These are phyloP conservation scores for Lachnellula willkommii DNA, from an alignment of 2,329 filamentous ascomycete genomes.

Conservation along the genomic window DNA sequence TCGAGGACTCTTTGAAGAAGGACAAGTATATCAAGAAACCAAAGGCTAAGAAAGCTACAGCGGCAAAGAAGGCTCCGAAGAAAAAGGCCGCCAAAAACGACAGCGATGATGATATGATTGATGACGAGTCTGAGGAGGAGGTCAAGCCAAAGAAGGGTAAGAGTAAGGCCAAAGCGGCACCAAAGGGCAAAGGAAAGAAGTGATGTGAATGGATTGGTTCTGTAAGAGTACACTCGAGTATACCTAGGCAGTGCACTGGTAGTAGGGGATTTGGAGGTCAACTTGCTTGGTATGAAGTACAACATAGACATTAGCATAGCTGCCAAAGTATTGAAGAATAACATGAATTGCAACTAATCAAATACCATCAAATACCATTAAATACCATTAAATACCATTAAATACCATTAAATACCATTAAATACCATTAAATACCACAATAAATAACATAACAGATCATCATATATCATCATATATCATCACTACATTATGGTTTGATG, in stretches of 20 bases:
- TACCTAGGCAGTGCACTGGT: background rate
- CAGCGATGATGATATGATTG: conserved; percentile 19
- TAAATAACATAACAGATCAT: background rate
- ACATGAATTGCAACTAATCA: background rate
- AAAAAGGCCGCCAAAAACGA: conserved; percentile 29
- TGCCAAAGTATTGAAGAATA: background rate
- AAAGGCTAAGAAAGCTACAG: conserved; percentile 61
- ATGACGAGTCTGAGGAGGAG: conserved; percentile 21
- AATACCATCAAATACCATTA: background rate
- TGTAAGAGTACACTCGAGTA: background rate
- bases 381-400: background rate
- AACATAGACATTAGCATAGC: background rate
- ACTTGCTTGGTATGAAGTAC: background rate
- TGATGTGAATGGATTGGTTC: conserved; percentile 1
- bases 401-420: background rate
- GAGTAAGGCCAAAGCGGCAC: conserved; percentile 18
- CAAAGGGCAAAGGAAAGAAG: conserved; percentile 27
- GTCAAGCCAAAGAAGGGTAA: conserved; percentile 26
- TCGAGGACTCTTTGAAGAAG: conserved; percentile 79
- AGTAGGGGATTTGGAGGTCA: background rate
- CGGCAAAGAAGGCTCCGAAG: conserved; percentile 45
- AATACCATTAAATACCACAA: too few relatives aligned
- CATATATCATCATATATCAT: too few relatives aligned
- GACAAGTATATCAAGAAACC: conserved; percentile 95
- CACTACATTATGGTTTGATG: too few relatives aligned